phyloP scores from a whole-genome alignment of 805 yeast genomes.

The Starmerella stigmatis region DNA sequence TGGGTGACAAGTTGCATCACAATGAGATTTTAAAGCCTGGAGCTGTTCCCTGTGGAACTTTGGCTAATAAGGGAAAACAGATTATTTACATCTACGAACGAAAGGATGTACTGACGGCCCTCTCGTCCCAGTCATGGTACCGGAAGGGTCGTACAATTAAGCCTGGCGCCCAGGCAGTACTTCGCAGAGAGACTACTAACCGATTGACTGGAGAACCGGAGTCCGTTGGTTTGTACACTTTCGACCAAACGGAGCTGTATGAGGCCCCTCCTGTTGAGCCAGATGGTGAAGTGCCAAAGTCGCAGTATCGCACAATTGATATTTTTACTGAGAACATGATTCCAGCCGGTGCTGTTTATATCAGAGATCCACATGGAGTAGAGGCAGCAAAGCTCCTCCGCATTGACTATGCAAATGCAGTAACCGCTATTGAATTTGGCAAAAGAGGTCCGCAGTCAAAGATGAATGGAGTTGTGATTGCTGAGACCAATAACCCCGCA shows the following conservation, averaged over 20 bases:
- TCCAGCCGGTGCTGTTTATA: slow-evolving; percentile 64
- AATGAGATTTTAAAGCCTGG: slow-evolving; percentile 64
- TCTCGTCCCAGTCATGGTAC: slow-evolving; percentile 80
- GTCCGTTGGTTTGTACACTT: slow-evolving; percentile 48
- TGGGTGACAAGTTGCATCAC: slow-evolving; percentile 61
- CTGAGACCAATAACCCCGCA: slow-evolving; percentile 51
- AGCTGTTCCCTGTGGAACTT: slow-evolving; percentile 58
- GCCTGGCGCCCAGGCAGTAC: slow-evolving; percentile 57
- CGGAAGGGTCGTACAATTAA: slow-evolving; percentile 65
- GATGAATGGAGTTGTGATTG: slow-evolving; percentile 68
- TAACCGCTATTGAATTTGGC: slow-evolving; percentile 71
- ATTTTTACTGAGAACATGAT: slow-evolving; percentile 68
- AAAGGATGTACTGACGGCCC: slow-evolving; percentile 48
- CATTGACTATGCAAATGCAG: slow-evolving; percentile 79
- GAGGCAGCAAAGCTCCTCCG: slow-evolving; percentile 61
- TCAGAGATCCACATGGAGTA: slow-evolving; percentile 43
- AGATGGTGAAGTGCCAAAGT: slow-evolving; percentile 61
- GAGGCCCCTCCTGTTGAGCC: slow-evolving; percentile 49
- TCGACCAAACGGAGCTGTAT: slow-evolving; percentile 63
- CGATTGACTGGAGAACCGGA: slow-evolving; percentile 22
- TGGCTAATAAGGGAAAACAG: slow-evolving; percentile 40
- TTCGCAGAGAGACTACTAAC: slow-evolving; percentile 28
- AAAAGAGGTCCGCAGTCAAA: slow-evolving; percentile 39
- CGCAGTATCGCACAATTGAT: slow-evolving; percentile 77
- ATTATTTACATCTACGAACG: slow-evolving; percentile 46